phyloP scores from a whole-genome alignment of 2,329 filamentous ascomycete species.

The Metarhizium robertsii region DNA sequence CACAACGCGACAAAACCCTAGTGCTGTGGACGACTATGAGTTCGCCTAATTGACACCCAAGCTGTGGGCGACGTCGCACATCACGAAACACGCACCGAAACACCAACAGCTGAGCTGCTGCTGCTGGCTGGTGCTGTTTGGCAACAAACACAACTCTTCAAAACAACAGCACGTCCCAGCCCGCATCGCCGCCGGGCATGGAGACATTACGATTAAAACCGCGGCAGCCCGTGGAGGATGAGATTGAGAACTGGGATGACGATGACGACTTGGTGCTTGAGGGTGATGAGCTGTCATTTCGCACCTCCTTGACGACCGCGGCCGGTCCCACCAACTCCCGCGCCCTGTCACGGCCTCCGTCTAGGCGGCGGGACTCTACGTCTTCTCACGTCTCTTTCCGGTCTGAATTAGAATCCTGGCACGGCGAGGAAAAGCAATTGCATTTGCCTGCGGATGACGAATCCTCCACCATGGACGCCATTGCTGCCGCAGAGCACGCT shows the following conservation, averaged over 20 bases:
- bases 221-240: slow-evolving; percentile 45
- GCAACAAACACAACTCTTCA: neutral
- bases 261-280: slow-evolving; percentile 61
- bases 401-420: slow-evolving; percentile 69
- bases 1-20: neutral
- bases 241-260: slow-evolving; percentile 72
- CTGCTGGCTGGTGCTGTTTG: neutral
- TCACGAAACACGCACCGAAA: neutral
- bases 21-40: slow-evolving; percentile 12
- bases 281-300: slow-evolving; percentile 53
- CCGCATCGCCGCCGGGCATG: slow-evolving; percentile 29
- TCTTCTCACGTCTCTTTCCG: slow-evolving; percentile 76
- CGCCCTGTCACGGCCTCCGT: slow-evolving; percentile 11
- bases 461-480: slow-evolving; percentile 72
- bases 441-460: slow-evolving; percentile 80
- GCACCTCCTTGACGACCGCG: slow-evolving; percentile 34
- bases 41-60: slow-evolving; percentile 10
- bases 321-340: slow-evolving; percentile 8
- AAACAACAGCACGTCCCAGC: slow-evolving; percentile 5
- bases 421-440: slow-evolving; percentile 78
- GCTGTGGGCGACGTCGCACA: slow-evolving; percentile 2
- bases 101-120: neutral
- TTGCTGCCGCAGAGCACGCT: slow-evolving; percentile 76
- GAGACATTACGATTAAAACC: slow-evolving; percentile 45
- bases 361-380: slow-evolving; percentile 61